Evolutionary conservation across 495 filamentous ascomycete species (phyloP).

Genomic region (Penicillium soppii): DNA sequence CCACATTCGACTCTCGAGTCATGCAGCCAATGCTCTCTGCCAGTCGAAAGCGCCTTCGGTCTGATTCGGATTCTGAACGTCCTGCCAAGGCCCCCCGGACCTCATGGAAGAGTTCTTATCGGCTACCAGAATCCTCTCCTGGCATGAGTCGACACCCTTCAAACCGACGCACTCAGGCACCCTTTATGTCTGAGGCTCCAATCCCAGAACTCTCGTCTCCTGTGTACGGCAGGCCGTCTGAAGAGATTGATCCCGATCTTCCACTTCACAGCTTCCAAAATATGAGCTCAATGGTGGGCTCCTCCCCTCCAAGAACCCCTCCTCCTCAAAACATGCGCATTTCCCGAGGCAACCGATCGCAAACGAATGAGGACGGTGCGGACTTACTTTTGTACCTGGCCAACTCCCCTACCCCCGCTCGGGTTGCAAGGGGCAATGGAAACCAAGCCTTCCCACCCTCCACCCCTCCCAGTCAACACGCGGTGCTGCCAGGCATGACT

Average conservation of each 20-base stretch:
- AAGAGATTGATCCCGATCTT: slow-evolving; percentile 71
- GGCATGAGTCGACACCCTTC: slow-evolving; percentile 40
- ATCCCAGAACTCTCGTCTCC: slow-evolving; percentile 61
- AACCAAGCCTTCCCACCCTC: slow-evolving; percentile 66
- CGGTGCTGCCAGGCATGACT: slow-evolving; percentile 61
- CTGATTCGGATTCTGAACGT: slow-evolving; percentile 61
- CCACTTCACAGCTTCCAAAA: slow-evolving; percentile 73
- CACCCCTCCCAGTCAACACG: slow-evolving; percentile 79
- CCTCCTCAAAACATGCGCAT: slow-evolving; percentile 61
- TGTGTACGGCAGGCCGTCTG: slow-evolving; percentile 61
- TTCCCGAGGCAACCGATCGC: slow-evolving; percentile 43
- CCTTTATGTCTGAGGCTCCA: slow-evolving; percentile 73
- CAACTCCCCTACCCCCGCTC: slow-evolving; percentile 84
- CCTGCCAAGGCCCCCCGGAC: slow-evolving; percentile 54
- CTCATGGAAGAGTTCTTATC: slow-evolving; percentile 72
- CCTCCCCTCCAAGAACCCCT: slow-evolving; percentile 81
- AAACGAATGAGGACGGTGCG: slow-evolving; percentile 74
- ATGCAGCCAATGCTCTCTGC: slow-evolving; percentile 50
- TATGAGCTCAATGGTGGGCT: slow-evolving; percentile 54
- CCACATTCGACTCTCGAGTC: slow-evolving; percentile 43
- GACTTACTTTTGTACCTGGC: slow-evolving; percentile 90
- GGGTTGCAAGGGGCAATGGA: slow-evolving; percentile 36
- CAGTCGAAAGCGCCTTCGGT: slow-evolving; percentile 65
- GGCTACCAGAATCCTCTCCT: slow-evolving; percentile 80
- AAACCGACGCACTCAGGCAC: slow-evolving; percentile 53